These are phyloP conservation scores for Coleophoma crateriformis DNA, from an alignment of 2,329 filamentous ascomycete species.

Conservation along the genomic window DNA sequence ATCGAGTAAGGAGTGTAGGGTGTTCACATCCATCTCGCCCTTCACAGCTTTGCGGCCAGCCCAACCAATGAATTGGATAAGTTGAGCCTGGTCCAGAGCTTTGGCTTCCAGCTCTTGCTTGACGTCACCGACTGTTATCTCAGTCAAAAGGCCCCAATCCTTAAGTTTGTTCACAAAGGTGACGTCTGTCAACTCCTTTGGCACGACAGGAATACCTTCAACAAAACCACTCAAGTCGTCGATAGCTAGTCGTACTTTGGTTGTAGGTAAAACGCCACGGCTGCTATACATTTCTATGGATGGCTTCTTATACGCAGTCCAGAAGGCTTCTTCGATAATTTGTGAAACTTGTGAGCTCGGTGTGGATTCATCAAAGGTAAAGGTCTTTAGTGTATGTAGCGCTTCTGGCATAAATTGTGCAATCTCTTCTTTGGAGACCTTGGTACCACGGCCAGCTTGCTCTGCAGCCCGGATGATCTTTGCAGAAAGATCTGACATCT, in stretches of 20 bases:
- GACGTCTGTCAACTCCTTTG: conserved; percentile 67
- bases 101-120: conserved; percentile 76
- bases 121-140: conserved; percentile 84
- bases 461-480: conserved; percentile 46
- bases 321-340: conserved; percentile 91
- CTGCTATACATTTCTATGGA: conserved; percentile 86
- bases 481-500: conserved; percentile 71
- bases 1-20: conserved; percentile 66
- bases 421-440: conserved; percentile 59
- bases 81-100: conserved; percentile 72
- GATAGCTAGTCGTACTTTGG: conserved; percentile 71
- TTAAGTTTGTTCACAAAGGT: conserved; percentile 75
- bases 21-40: conserved; percentile 67
- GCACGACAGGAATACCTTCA: conserved; percentile 80
- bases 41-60: conserved; percentile 63
- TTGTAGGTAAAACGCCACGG: conserved; percentile 78
- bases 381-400: conserved; percentile 79
- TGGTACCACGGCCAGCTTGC: conserved; percentile 34
- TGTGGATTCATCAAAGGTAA: conserved; percentile 84
- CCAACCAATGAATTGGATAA: conserved; percentile 82
- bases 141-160: conserved; percentile 79
- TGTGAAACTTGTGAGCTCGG: conserved; percentile 78
- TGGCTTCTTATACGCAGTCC: conserved; percentile 80
- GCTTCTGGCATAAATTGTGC: conserved; percentile 69
- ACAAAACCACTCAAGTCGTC: conserved; percentile 68